Conservation (phyloP, 148 eudicot genomes). For the Salicornia ramosissima region DNA sequence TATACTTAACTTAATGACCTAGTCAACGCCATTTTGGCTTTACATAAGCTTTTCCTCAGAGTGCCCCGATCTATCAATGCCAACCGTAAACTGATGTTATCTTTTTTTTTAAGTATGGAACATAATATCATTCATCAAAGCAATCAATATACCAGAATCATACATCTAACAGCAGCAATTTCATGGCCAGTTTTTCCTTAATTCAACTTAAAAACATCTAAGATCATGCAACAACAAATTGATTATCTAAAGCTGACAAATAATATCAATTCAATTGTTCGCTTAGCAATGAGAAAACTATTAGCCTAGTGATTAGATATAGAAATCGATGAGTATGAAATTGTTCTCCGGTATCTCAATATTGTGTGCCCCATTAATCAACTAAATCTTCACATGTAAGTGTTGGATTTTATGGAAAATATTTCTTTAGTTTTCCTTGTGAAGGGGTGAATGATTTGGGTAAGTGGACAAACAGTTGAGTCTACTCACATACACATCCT, state of each 20-base stretch:
- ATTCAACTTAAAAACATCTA: background rate
- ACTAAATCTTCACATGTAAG: too few relatives aligned
- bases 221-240: background rate
- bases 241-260: background rate
- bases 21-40: background rate
- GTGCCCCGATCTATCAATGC: too few relatives aligned
- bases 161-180: background rate
- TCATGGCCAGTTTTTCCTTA: background rate
- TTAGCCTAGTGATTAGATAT: too few relatives aligned
- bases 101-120: background rate
- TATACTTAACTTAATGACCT: background rate
- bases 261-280: background rate
- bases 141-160: background rate
- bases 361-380: too few relatives aligned
- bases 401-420: too few relatives aligned
- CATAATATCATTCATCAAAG: background rate
- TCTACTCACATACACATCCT: too few relatives aligned
- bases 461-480: too few relatives aligned
- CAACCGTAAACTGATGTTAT: background rate
- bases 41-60: background rate
- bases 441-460: too few relatives aligned
- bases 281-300: too few relatives aligned
- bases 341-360: too few relatives aligned
- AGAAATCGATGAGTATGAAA: too few relatives aligned
- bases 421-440: too few relatives aligned